Percentiles rank a stretch among this genome's conserved stretches.
Conservation (phyloP, 192 early-diverging fungal species). For the Chytriomyces confervae region DNA sequence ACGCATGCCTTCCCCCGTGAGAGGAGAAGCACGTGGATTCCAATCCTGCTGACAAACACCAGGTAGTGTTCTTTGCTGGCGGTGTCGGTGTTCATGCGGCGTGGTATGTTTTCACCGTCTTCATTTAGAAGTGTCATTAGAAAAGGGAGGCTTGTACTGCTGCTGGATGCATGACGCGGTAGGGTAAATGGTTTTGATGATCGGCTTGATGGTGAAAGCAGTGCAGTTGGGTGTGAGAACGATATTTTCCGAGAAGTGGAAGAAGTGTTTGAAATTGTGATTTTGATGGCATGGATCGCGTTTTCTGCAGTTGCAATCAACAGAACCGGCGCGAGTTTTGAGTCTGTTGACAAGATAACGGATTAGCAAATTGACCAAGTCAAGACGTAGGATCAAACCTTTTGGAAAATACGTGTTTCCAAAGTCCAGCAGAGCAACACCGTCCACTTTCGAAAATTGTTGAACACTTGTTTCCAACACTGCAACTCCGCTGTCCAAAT, state of each 20-base stretch:
- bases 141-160: too few species aligned
- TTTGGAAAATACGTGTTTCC: conserved; percentile 9
- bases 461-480: conserved; percentile 6
- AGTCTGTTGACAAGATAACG: neutral
- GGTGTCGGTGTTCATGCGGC: too few species aligned
- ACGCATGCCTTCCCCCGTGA: neutral
- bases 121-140: too few species aligned
- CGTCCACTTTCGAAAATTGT: neutral
- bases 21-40: neutral
- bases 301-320: conserved; percentile 1
- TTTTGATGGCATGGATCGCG: neutral
- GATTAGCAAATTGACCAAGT: neutral
- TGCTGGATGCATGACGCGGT: too few species aligned
- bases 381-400: neutral
- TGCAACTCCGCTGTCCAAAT: neutral
- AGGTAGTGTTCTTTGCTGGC: neutral
- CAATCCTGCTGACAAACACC: neutral
- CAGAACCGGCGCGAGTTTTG: neutral
- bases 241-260: neutral
- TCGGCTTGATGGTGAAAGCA: too few species aligned
- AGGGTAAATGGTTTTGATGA: too few species aligned
- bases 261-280: neutral
- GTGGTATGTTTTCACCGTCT: too few species aligned
- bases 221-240: too few species aligned
- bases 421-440: conserved; percentile 5